Evolutionary conservation across 768 basidiomycete species (phyloP).

Genomic region (Trametes coccinea): DNA sequence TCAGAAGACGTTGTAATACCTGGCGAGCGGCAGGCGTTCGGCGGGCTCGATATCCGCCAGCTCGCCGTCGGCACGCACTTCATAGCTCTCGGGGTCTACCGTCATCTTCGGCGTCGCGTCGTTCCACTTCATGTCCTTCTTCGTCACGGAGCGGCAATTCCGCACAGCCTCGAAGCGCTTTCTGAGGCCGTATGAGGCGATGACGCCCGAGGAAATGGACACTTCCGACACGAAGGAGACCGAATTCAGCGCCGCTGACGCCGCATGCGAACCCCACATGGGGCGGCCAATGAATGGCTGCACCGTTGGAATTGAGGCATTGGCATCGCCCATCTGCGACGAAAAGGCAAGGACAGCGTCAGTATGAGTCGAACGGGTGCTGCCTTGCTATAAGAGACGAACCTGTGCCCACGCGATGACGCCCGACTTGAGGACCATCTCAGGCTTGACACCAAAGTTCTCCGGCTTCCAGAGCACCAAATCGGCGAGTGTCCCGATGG

Average conservation of each 20-base stretch:
- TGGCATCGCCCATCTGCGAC: constrained; percentile 90
- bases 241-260: constrained; percentile 82
- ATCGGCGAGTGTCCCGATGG: constrained; percentile 84
- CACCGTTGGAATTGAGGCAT: constrained; percentile 93
- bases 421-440: constrained; percentile 94
- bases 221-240: constrained; percentile 81
- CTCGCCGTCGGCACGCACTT: constrained; percentile 79
- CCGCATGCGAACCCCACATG: constrained; percentile 89
- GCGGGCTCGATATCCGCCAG: constrained; percentile 79
- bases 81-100: constrained; percentile 92
- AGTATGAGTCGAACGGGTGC: not conserved
- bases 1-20: constrained; percentile 81
- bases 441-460: constrained; percentile 89
- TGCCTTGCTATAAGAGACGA: constrained; percentile 24
- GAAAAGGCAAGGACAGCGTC: constrained; percentile 15
- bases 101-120: constrained; percentile 74
- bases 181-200: constrained; percentile 65
- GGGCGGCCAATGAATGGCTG: constrained; percentile 85
- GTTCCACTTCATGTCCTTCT: constrained; percentile 96
- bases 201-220: constrained; percentile 59
- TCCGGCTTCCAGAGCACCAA: constrained; percentile 95
- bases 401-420: constrained; percentile 91
- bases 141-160: constrained; percentile 71
- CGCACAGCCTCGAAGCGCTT: constrained; percentile 77
- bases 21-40: constrained; percentile 62